Conservation (phyloP, 2,329 filamentous ascomycete species). For the Bipolaris cookei region DNA sequence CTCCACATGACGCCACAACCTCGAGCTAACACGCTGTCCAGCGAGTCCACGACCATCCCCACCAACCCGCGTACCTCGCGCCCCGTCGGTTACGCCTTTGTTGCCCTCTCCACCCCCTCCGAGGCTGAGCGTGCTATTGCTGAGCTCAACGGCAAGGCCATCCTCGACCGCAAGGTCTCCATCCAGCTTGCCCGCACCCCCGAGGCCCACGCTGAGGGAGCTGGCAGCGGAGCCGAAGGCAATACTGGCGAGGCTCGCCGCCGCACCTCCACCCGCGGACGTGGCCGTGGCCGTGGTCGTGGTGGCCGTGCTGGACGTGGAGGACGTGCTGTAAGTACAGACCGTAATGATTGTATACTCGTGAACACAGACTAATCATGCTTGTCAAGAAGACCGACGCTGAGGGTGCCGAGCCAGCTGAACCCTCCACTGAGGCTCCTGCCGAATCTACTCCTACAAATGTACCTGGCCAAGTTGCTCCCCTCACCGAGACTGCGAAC, state of each 20-base stretch:
- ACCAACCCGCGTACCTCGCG: conserved; percentile 99
- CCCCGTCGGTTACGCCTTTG: conserved; percentile 98
- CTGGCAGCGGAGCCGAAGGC: conserved; percentile 74
- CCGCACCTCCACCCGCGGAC: conserved; percentile 62
- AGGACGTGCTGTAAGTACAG: conserved; percentile 68
- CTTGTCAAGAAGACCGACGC: conserved; percentile 55
- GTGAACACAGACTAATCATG: conserved; percentile 13
- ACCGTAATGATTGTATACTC: background rate
- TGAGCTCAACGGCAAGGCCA: conserved; percentile 93
- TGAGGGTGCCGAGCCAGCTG: conserved; percentile 50
- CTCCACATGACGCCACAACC: conserved; percentile 24
- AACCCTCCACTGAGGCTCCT: conserved; percentile 57
- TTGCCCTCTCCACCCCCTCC: conserved; percentile 91
- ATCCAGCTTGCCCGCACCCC: conserved; percentile 98
- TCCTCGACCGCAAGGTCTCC: conserved; percentile 97
- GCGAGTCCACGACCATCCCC: conserved; percentile 98
- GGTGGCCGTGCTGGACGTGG: conserved; percentile 67
- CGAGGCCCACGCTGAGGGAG: conserved; percentile 78
- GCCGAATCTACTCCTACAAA: conserved; percentile 54
- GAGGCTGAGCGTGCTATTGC: conserved; percentile 95
- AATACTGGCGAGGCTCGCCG: conserved; percentile 68
- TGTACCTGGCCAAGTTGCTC: conserved; percentile 58
- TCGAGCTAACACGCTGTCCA: conserved; percentile 53
- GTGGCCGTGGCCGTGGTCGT: conserved; percentile 65
- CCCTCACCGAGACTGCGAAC: conserved; percentile 60